Percentiles rank a stretch among this genome's conserved stretches.
These are phyloP conservation scores for Skeletonema costatum DNA, from an alignment of 108 stramenopile species.

Conservation along the genomic window DNA sequence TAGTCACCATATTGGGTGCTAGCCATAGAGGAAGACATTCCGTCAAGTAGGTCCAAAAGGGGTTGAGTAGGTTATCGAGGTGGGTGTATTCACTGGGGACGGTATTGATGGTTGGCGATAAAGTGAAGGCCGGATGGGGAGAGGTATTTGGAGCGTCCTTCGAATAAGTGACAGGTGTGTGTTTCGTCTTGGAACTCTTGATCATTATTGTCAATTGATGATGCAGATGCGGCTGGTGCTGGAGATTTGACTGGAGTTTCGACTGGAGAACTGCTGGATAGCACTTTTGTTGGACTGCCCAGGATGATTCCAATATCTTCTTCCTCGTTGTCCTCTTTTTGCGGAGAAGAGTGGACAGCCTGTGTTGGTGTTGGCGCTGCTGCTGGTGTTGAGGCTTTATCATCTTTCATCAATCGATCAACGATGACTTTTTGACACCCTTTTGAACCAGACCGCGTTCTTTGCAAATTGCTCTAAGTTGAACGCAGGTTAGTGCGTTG, in stretches of 20 bases:
- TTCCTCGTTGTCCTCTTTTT: neutral
- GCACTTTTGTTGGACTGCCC: neutral
- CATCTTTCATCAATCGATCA: neutral
- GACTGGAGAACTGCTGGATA: too few relatives aligned
- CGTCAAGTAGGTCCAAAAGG: constrained; percentile 81
- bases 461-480: neutral
- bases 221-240: neutral
- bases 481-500: neutral
- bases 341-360: neutral
- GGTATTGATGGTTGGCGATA: constrained; percentile 84
- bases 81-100: constrained; percentile 68
- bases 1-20: constrained; percentile 92
- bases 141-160: constrained; percentile 21
- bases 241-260: neutral
- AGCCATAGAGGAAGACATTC: constrained; percentile 82
- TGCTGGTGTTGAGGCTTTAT: neutral
- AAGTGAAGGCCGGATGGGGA: constrained; percentile 53
- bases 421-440: neutral
- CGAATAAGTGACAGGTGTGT: constrained; percentile 28
- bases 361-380: too few relatives aligned
- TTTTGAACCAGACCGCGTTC: neutral
- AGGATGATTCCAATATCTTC: neutral
- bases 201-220: neutral
- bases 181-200: constrained; percentile 25
- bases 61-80: constrained; percentile 81